Base-by-base conservation (phyloP, 2,329 filamentous ascomycete genomes). In the Clathrospora elynae region DNA sequence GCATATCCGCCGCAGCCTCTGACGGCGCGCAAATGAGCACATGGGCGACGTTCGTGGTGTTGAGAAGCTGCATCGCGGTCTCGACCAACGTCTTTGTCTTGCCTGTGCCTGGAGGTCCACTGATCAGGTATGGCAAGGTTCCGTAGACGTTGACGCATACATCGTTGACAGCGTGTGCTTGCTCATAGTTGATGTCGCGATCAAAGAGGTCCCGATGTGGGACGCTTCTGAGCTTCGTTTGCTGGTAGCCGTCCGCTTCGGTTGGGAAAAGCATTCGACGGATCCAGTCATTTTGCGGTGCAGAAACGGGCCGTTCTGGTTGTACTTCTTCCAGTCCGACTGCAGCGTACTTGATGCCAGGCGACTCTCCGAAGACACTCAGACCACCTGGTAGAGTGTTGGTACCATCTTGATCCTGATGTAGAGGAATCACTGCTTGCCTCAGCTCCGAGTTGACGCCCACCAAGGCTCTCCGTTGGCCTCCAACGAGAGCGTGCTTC, bases 1-100 rank as follows among this genome's bases (percentile, higher is more conserved):
- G 57, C 4, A 68, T 75, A 48, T 75, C 73, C n/a, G 73, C 72
- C 12, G 74, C 73, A 16, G 71, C 66, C 40, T 75, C 71, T n/a
- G 73, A 76, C 14, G 74, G 73, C 9, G 73, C 73, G 45, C 72
- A 75, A 5, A 76, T 58, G 3, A 76, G 55, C 17, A 75, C 63
- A 51, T 74, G 72, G 11, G 46, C 36, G 6, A 52, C 39, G 1
- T 46, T 16, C 1, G 55, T 54, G 3, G 49, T 52, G 2, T 64
- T 47, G 4, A 67, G 50, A 2, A 69, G 44, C 30, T 69, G 64
- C 45, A 73, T 51, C 7, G 73, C 70, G 36, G 66, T 66, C 54
- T 78, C 76, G 12, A 77, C 74, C 1, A 78, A 52, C 2, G 75
- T 78, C 45, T 77, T 78, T 6, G 76, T 78, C 53, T 79, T 78